Evolutionary conservation across 768 basidiomycete genomes (phyloP).

Genomic region (Naganishia kalamii): DNA sequence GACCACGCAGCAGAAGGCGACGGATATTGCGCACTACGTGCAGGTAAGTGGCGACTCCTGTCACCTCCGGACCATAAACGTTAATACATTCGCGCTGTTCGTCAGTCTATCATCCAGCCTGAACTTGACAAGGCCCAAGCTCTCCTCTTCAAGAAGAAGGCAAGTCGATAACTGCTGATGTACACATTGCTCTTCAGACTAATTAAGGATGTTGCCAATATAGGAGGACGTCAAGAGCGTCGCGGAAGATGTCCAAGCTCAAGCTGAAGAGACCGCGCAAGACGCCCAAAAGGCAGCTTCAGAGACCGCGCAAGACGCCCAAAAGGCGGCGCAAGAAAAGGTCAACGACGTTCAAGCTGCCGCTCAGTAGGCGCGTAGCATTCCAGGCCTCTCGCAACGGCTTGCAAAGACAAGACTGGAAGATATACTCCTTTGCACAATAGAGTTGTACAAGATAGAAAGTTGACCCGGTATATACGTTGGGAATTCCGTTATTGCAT

Average conservation of each 20-base stretch:
- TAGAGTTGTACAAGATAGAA: too few species aligned
- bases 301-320: neutral
- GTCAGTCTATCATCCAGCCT: slow-evolving; percentile 19
- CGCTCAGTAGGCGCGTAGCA: neutral
- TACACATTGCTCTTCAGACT: too few species aligned
- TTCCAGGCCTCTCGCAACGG: too few species aligned
- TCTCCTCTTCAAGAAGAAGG: slow-evolving; percentile 21
- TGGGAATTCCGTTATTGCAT: too few species aligned
- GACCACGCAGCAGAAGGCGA: slow-evolving; percentile 19
- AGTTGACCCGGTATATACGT: too few species aligned
- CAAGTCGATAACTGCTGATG: neutral
- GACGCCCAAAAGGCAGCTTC: neutral
- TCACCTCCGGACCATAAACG: neutral
- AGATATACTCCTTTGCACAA: too few species aligned
- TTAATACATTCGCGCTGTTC: neutral
- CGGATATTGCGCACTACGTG: slow-evolving; percentile 24
- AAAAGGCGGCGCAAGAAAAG: neutral
- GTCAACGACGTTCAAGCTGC: neutral
- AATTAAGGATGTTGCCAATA: neutral
- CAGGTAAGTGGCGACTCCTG: neutral
- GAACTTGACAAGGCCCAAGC: slow-evolving; percentile 18
- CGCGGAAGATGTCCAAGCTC: neutral
- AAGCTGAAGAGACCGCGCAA: neutral
- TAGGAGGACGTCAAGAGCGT: neutral
- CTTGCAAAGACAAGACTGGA: too few species aligned